Conservation (phyloP, 108 stramenopile genomes). For the Skeletonema tropicum region DNA sequence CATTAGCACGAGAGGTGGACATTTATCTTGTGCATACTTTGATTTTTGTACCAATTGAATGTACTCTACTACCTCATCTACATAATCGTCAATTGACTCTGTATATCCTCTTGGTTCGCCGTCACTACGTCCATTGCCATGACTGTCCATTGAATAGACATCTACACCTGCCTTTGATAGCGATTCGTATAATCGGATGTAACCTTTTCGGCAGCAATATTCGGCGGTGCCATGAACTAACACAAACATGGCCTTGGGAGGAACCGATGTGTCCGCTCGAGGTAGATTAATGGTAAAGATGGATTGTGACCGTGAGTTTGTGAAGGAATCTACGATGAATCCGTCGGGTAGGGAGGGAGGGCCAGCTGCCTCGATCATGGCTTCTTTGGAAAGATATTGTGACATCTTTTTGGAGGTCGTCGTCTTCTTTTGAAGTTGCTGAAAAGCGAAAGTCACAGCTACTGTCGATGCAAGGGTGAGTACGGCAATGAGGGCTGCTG, state of each 20-base stretch:
- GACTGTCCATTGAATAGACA: slow-evolving; percentile 38
- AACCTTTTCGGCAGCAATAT: slow-evolving; percentile 43
- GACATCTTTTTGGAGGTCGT: background rate
- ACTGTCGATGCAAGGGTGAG: background rate
- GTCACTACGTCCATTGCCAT: slow-evolving; percentile 48
- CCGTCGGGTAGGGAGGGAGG: slow-evolving; percentile 21
- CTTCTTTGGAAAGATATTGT: background rate
- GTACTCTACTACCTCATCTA: slow-evolving; percentile 30
- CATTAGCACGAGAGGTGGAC: slow-evolving; percentile 35
- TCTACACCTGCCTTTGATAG: slow-evolving; percentile 47
- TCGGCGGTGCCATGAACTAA: slow-evolving; percentile 36
- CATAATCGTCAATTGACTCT: slow-evolving; percentile 41
- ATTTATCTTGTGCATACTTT: slow-evolving; percentile 19
- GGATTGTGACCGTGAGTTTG: slow-evolving; percentile 35
- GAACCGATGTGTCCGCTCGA: slow-evolving; percentile 10
- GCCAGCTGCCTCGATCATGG: slow-evolving; percentile 3
- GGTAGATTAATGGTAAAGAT: slow-evolving; percentile 36
- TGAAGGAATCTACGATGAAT: slow-evolving; percentile 20
- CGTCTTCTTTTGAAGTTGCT: background rate
- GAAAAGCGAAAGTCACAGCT: background rate
- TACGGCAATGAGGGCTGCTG: slow-evolving; percentile 2
- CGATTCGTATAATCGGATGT: slow-evolving; percentile 35
- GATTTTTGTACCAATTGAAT: slow-evolving; percentile 2
- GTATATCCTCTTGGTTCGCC: slow-evolving; percentile 42
- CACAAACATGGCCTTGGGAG: slow-evolving; percentile 39